Percentiles rank a stretch among this genome's conserved stretches.
Evolutionary conservation across 345 rosid genomes (phyloP).

Genomic region (Brassica rapa): DNA sequence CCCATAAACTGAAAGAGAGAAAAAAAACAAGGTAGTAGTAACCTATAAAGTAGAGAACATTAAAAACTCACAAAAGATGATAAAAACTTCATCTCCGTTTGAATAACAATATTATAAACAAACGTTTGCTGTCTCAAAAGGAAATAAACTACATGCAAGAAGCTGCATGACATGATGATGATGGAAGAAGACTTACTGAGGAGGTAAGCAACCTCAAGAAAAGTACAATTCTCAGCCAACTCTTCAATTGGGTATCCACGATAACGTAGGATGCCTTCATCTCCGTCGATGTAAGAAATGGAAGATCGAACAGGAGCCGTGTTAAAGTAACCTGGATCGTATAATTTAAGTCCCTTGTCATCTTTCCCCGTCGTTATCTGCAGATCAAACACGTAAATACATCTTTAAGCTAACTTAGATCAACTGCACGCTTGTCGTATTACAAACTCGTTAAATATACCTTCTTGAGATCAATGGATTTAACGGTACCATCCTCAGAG

Average conservation of each 20-base stretch:
- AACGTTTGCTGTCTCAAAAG: neutral
- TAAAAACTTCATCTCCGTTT: no score
- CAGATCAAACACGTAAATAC: neutral
- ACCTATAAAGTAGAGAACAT: no score
- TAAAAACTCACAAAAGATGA: no score
- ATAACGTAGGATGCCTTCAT: constrained; percentile 54
- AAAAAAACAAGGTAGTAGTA: no score
- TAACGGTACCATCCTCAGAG: constrained; percentile 67
- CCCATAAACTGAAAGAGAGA: constrained; percentile 70
- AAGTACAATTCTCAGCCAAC: constrained; percentile 33
- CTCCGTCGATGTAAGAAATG: constrained; percentile 76
- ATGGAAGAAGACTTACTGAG: constrained; percentile 18
- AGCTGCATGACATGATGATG: neutral
- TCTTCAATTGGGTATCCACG: constrained; percentile 36
- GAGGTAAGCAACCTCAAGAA: constrained; percentile 28
- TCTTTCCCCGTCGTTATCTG: constrained; percentile 69
- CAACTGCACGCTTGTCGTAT: neutral
- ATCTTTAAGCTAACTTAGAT: neutral
- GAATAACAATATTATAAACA: neutral
- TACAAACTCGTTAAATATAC: constrained; percentile 34
- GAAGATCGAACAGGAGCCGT: constrained; percentile 86
- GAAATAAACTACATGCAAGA: neutral
- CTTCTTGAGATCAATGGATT: constrained; percentile 77
- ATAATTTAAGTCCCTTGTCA: constrained; percentile 80
- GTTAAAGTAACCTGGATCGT: constrained; percentile 89